These are phyloP conservation scores for Rhynchospora pubera DNA, from an alignment of 176 grass and related monocot genomes.

Conservation along the genomic window DNA sequence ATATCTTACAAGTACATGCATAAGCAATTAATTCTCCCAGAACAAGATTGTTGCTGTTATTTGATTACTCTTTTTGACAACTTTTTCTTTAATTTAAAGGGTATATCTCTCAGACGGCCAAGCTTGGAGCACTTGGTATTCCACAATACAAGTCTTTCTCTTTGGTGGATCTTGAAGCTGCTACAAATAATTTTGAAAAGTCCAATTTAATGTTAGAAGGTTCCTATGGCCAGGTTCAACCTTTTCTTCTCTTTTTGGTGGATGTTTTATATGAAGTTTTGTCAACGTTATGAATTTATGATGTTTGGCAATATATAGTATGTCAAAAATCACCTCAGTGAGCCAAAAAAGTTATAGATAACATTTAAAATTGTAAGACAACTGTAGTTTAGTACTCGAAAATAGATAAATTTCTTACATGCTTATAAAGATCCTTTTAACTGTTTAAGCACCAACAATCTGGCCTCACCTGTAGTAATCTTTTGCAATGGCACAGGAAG, in stretches of 20 bases:
- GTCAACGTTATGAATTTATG: not conserved
- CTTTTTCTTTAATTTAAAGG: conserved; percentile 25
- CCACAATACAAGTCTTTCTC: conserved; percentile 58
- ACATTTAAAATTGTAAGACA: not conserved
- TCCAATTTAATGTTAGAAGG: conserved; percentile 52
- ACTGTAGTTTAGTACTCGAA: not conserved
- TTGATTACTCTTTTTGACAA: not conserved
- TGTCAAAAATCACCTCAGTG: not conserved
- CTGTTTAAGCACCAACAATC: not conserved
- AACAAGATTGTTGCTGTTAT: not conserved
- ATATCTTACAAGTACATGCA: not conserved
- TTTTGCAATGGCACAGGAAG: not conserved
- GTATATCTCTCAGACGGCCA: conserved; percentile 65
- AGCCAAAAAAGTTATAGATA: not conserved
- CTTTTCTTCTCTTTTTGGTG: not conserved
- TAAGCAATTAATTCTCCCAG: not conserved
- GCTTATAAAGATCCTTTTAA: not conserved
- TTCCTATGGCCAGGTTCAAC: conserved; percentile 57
- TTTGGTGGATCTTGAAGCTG: conserved; percentile 79
- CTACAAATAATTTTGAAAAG: conserved; percentile 52
- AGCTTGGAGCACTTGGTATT: conserved; percentile 55
- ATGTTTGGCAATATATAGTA: not conserved
- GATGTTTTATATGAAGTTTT: not conserved
- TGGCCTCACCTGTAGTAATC: not conserved
- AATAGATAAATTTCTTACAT: not conserved